phyloP scores from a whole-genome alignment of 148 eudicot genomes.

The Vaccinium macrocarpon region DNA sequence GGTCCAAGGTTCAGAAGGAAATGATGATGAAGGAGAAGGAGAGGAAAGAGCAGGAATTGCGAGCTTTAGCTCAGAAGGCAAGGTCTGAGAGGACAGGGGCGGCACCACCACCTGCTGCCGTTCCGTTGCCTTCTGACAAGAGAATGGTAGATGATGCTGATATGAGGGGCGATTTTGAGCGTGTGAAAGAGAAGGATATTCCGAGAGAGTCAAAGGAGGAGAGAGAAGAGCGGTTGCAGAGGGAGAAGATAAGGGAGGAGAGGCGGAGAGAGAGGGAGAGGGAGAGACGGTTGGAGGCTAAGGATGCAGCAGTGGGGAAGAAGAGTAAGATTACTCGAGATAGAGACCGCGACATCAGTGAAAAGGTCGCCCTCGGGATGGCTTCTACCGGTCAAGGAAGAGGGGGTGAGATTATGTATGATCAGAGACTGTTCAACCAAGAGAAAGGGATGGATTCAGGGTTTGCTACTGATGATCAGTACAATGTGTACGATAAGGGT shows the following conservation, averaged over 20 bases:
- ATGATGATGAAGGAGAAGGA: slow-evolving; percentile 70
- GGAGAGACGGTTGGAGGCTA: slow-evolving; percentile 80
- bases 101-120: slow-evolving; percentile 39
- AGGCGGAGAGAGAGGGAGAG: slow-evolving; percentile 68
- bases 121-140: slow-evolving; percentile 47
- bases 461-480: slow-evolving; percentile 73
- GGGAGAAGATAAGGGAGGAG: slow-evolving; percentile 82
- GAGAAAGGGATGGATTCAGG: slow-evolving; percentile 94
- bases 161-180: slow-evolving; percentile 44
- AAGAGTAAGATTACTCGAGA: slow-evolving; percentile 84
- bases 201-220: slow-evolving; percentile 58
- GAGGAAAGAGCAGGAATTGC: slow-evolving; percentile 60
- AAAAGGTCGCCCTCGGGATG: slow-evolving; percentile 86
- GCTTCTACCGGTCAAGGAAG: slow-evolving; percentile 52
- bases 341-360: slow-evolving; percentile 80
- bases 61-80: slow-evolving; percentile 76
- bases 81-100: slow-evolving; percentile 71
- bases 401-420: slow-evolving; percentile 83
- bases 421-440: slow-evolving; percentile 77
- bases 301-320: slow-evolving; percentile 79
- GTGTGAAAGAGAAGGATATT: slow-evolving; percentile 36
- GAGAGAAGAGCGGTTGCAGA: slow-evolving; percentile 51
- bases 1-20: slow-evolving; percentile 72
- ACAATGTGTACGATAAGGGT: slow-evolving; percentile 78
- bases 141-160: slow-evolving; percentile 38